phyloP scores from a whole-genome alignment of 805 yeast genomes.

The Teunomyces barrocoloradensis region DNA sequence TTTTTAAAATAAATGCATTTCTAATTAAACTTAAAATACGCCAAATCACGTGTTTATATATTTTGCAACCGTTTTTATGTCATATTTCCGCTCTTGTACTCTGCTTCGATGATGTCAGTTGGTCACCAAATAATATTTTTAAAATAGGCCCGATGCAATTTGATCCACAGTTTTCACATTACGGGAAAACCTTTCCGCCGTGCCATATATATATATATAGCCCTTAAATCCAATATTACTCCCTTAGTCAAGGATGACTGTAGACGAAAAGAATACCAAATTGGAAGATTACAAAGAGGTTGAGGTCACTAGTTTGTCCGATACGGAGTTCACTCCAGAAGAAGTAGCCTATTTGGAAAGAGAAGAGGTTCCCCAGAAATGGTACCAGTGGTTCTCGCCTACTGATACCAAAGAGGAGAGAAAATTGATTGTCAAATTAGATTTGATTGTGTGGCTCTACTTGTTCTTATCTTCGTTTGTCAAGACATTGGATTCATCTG shows the following conservation, averaged over 20 bases:
- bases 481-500: slow-evolving; percentile 22
- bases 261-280: background rate
- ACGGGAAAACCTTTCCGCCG: background rate
- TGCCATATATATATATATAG: background rate
- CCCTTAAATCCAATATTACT: too few species aligned
- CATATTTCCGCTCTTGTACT: background rate
- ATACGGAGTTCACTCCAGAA: slow-evolving; percentile 8
- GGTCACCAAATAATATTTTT: too few species aligned
- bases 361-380: slow-evolving; percentile 15
- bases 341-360: slow-evolving; percentile 11
- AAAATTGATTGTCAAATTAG: slow-evolving; percentile 22
- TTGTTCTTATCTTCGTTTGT: slow-evolving; percentile 24
- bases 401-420: slow-evolving; percentile 25
- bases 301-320: background rate
- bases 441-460: slow-evolving; percentile 22
- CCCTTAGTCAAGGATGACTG: too few species aligned
- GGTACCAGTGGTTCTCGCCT: slow-evolving; percentile 29
- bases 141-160: background rate
- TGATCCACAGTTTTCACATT: background rate
- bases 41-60: background rate
- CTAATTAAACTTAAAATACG: background rate
- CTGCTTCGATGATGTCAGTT: too few species aligned
- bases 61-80: background rate
- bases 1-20: background rate
- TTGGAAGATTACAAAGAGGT: background rate